phyloP scores from a whole-genome alignment of 495 filamentous ascomycete species.

The Penicillium waksmanii region DNA sequence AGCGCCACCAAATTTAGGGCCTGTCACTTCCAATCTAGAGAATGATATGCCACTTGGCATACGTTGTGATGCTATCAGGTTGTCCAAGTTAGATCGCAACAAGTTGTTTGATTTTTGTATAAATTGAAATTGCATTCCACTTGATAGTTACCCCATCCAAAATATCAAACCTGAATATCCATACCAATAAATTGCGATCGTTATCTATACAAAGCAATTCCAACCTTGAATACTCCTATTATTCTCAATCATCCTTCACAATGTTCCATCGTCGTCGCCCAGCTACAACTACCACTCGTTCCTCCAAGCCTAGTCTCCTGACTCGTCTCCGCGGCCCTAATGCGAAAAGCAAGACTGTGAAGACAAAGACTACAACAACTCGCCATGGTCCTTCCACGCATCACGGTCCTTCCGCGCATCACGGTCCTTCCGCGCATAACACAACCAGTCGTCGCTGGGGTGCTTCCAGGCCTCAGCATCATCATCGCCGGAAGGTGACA shows the following conservation, averaged over 20 bases:
- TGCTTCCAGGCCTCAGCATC: slow-evolving; percentile 42
- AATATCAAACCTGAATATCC: too few species aligned
- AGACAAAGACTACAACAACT: slow-evolving; percentile 35
- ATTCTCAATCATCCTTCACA: slow-evolving; percentile 12
- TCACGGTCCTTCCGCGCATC: not conserved
- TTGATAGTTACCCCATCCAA: too few species aligned
- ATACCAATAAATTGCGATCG: too few species aligned
- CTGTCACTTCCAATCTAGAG: slow-evolving; percentile 12
- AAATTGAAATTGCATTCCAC: not conserved
- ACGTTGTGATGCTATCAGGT: slow-evolving; percentile 15
- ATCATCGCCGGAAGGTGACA: slow-evolving; percentile 58
- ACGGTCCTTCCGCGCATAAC: not conserved
- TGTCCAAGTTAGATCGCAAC: not conserved
- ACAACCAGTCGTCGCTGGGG: slow-evolving; percentile 12
- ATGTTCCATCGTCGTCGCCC: slow-evolving; percentile 36
- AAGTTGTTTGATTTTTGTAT: not conserved
- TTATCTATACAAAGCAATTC: not conserved
- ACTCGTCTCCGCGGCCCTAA: slow-evolving; percentile 34
- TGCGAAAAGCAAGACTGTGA: slow-evolving; percentile 30
- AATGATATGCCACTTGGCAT: slow-evolving; percentile 22
- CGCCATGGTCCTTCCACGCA: slow-evolving; percentile 8
- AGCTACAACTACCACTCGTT: slow-evolving; percentile 32
- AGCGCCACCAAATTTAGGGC: slow-evolving; percentile 17
- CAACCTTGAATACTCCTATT: not conserved
- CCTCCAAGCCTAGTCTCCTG: slow-evolving; percentile 54